phyloP scores from a whole-genome alignment of 208 protist species.

The Porcisia hertigi region DNA sequence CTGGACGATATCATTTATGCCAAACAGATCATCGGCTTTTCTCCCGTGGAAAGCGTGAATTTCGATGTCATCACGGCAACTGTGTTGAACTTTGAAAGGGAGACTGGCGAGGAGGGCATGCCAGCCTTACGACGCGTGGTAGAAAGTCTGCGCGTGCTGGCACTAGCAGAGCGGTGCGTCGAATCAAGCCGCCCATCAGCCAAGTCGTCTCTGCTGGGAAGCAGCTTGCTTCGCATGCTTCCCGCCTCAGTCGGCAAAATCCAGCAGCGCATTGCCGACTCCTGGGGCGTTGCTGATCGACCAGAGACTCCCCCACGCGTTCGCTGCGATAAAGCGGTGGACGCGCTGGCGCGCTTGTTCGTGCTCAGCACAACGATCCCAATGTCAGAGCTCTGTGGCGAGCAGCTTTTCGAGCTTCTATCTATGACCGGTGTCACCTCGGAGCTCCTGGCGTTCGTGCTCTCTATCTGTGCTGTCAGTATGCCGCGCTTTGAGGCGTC shows the following conservation, averaged over 20 bases:
- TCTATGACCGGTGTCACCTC: constrained; percentile 23
- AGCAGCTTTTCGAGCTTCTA: constrained; percentile 49
- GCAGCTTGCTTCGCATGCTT: constrained; percentile 30
- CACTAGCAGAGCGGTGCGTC: constrained; percentile 28
- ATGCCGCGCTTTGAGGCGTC: constrained; percentile 27
- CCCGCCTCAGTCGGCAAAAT: constrained; percentile 30
- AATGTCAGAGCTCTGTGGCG: constrained; percentile 36
- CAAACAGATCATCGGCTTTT: constrained; percentile 36
- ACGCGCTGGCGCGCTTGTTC: constrained; percentile 43
- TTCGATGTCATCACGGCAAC: constrained; percentile 40
- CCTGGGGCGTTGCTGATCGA: constrained; percentile 16
- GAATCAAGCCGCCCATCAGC: neutral
- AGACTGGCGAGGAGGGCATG: constrained; percentile 18
- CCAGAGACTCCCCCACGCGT: constrained; percentile 12
- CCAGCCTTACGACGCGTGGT: constrained; percentile 24
- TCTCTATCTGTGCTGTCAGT: constrained; percentile 48
- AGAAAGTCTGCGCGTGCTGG: constrained; percentile 27
- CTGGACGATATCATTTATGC: constrained; percentile 43
- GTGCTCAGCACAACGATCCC: constrained; percentile 36
- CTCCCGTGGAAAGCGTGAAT: constrained; percentile 32
- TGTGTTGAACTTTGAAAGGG: constrained; percentile 34
- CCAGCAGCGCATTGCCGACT: constrained; percentile 26
- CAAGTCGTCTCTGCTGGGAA: constrained; percentile 7
- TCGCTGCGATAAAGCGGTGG: constrained; percentile 26
- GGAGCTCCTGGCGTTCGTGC: constrained; percentile 34